Base-by-base conservation (phyloP, 768 basidiomycete genomes). In the Astraeus odoratus region DNA sequence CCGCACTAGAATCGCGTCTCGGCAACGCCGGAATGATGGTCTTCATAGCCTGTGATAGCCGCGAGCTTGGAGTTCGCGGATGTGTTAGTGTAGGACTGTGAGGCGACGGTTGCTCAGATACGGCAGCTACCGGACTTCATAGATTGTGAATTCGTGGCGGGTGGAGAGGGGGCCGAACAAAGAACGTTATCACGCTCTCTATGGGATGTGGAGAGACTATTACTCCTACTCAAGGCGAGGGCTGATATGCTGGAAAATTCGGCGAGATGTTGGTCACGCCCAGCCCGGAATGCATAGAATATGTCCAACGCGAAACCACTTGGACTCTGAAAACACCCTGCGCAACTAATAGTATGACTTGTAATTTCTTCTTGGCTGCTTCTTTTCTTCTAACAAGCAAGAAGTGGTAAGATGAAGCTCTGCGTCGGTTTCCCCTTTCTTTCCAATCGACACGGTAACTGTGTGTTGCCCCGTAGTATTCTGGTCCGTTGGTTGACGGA, bases 341-440 rank as follows among this genome's bases (percentile, higher is more conserved):
- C 69, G 68, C 12, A 70, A 60, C 13, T 67, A 58, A n/a, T 42
- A 29, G 38, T 71, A 70, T n/a, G 59, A 62, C 47, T 60, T 70
- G 51, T 64, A 22, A 3, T 19, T 33, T 29, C 36, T 47, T 18
- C 27, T 47, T 1, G 24, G 51, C 29, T 15, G 44, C 25, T 50
- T 57, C 34, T 18, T 25, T 24, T 23, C 23, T 27, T 34, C 51
- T 35, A 48, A 38, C n/a, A 6, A 34, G 19, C 27, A 51, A 44
- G 49, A 45, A 34, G 51, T 49, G 10, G 37, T 29, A 19, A 30
- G 20, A 23, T 51, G 55, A 16, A 61, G 34, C 22, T 58, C 61
- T 35, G 47, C 45, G 24, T 64, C 57, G 1, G 53, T 57, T 44
- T 46, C n/a, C n/a, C n/a, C n/a, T n/a, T n/a, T n/a, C n/a, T n/a